These are phyloP conservation scores for Ramichloridium luteum DNA, from an alignment of 2,329 filamentous ascomycete species.

Conservation along the genomic window DNA sequence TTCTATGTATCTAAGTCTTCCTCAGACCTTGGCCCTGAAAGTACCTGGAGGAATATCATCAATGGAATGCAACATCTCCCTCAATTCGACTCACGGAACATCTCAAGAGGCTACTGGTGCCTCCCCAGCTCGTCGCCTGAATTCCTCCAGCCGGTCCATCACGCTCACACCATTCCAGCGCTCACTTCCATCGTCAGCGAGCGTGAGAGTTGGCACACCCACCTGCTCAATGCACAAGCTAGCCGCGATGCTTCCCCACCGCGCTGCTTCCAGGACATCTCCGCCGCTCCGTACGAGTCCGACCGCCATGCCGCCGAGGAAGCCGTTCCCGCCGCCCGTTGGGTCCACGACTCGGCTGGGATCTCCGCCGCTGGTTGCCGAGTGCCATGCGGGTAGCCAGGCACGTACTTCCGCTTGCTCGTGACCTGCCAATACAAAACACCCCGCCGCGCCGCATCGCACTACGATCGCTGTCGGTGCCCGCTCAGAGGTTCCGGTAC, in stretches of 20 bases:
- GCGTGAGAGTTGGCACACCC: conserved; percentile 55
- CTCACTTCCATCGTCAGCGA: conserved; percentile 23
- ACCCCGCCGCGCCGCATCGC: conserved; percentile 59
- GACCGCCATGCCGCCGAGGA: conserved; percentile 53
- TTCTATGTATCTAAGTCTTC: no score
- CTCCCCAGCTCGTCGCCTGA: conserved; percentile 18
- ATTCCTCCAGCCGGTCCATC: conserved; percentile 31
- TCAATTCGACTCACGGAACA: no score
- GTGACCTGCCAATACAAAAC: conserved; percentile 34
- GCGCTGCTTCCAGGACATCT: conserved; percentile 55
- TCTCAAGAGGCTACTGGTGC: no score
- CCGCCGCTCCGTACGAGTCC: conserved; percentile 43
- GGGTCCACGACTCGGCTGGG: conserved; percentile 63
- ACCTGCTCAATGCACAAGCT: conserved; percentile 93
- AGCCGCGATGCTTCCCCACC: conserved; percentile 70
- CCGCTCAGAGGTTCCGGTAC: no score
- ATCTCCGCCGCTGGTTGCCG: conserved; percentile 13
- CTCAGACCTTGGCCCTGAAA: no score
- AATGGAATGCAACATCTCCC: no score
- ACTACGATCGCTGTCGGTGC: conserved; percentile 59
- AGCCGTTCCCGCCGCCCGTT: conserved; percentile 87
- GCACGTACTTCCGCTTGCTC: conserved; percentile 18
- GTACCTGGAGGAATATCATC: no score
- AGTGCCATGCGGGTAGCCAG: conserved; percentile 72
- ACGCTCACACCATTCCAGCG: conserved; percentile 38